These are phyloP conservation scores for Backusella tuberculispora DNA, from an alignment of 192 early-diverging fungal genomes.

Conservation along the genomic window DNA sequence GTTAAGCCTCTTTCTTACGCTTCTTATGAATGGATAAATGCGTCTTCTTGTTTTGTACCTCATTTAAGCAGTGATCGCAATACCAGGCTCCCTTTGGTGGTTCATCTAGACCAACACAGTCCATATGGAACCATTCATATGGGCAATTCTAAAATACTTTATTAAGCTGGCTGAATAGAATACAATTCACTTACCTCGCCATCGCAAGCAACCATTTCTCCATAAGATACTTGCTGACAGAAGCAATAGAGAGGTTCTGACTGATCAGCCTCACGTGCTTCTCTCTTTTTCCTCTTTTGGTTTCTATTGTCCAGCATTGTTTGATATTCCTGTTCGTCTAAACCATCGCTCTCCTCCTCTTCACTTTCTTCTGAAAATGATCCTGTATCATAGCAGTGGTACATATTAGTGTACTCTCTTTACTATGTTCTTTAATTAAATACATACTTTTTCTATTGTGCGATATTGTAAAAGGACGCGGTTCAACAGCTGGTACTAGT, in stretches of 20 bases:
- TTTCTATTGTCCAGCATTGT: conserved; percentile 30
- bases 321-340: conserved; percentile 19
- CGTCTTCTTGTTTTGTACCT: conserved; percentile 23
- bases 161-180: background rate
- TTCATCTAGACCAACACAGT: conserved; percentile 65
- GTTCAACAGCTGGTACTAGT: background rate
- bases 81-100: conserved; percentile 75
- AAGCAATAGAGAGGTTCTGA: conserved; percentile 71
- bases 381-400: background rate
- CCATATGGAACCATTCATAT: conserved; percentile 79
- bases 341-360: background rate
- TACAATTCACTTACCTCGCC: conserved; percentile 47
- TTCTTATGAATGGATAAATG: conserved; percentile 27
- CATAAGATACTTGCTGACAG: conserved; percentile 67
- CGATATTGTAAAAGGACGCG: conserved; percentile 4
- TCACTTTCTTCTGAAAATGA: background rate
- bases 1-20: conserved; percentile 28
- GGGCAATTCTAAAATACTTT: conserved; percentile 55
- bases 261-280: conserved; percentile 30
- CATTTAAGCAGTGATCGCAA: conserved; percentile 51
- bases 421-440: background rate
- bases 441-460: conserved; percentile 21
- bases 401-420: background rate
- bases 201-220: conserved; percentile 81
- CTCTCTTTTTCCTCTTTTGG: conserved; percentile 30